phyloP scores from a whole-genome alignment of 257 asterid genomes.

The Forsythia viridissima region DNA sequence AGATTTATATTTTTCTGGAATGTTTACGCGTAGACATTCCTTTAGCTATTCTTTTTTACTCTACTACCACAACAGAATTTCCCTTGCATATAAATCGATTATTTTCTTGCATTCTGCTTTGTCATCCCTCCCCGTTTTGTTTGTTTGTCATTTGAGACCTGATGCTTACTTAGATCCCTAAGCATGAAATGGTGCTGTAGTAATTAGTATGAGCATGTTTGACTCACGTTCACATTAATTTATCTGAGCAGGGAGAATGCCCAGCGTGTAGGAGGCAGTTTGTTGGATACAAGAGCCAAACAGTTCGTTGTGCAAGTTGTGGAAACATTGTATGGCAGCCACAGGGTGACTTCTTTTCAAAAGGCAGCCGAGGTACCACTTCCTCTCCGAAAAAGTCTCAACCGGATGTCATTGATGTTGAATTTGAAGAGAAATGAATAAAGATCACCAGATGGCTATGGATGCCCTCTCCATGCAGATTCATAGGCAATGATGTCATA shows the following conservation, averaged over 20 bases:
- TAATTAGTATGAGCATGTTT: background rate
- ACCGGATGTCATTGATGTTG: slow-evolving; percentile 86
- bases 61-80: background rate
- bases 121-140: background rate
- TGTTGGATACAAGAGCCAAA: slow-evolving; percentile 81
- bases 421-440: slow-evolving; percentile 84
- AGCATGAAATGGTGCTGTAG: slow-evolving; percentile 3
- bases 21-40: background rate
- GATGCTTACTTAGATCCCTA: slow-evolving; percentile 8
- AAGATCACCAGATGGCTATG: slow-evolving; percentile 20
- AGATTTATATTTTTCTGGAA: background rate
- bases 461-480: slow-evolving; percentile 26
- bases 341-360: slow-evolving; percentile 60
- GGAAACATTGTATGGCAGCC: slow-evolving; percentile 97
- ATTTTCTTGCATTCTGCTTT: background rate
- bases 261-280: slow-evolving; percentile 90
- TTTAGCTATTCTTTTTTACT: background rate
- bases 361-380: slow-evolving; percentile 57
- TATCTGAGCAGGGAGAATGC: slow-evolving; percentile 77
- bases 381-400: slow-evolving; percentile 65
- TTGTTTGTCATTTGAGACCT: background rate
- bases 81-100: background rate
- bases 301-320: slow-evolving; percentile 79
- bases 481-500: slow-evolving; percentile 15
- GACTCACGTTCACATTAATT: slow-evolving; percentile 11